Evolutionary conservation across 352 stramenopile species (phyloP), one percentile per base, ranked within the genome.

Genomic region (Phytopythium delawarense): DNA sequence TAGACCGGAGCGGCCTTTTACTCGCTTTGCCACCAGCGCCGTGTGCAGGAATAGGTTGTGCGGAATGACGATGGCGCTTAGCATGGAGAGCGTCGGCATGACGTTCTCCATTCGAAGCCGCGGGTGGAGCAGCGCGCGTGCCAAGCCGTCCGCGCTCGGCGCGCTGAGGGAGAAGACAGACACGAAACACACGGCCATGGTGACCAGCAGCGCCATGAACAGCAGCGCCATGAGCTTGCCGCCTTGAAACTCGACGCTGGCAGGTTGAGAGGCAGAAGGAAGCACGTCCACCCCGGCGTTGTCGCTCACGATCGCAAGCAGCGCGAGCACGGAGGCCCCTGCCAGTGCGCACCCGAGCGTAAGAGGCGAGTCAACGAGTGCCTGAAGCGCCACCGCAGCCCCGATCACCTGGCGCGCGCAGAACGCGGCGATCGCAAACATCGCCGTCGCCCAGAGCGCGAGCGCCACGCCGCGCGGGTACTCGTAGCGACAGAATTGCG

Each of bases 31-130:
- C 23, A 98, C 87, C 4, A 97, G 74, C 18, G 84, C 94, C 13
- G 90, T 97, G 66, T 98, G 94, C 25, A 98, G 74, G 60, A 97
- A 98, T 15, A 98, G 73, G 62, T 98, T 98, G 75, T 98, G 92
- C 0, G 95, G 95, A 91, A 98, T 98, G 70, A 98, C 95, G n/a
- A 97, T 90, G 11, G 87, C 72, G 37, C 90, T 88, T 1, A 98
- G 62, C 61, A 94, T 96, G 9, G 78, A 85, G 35, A 95, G 88
- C 28, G 75, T 83, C 61, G 78, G 65, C 61, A 79, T 78, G 60
- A 70, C 79, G 57, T 85, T 90, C 66, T 79, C 81, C 46, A 76
- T 67, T 61, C 78, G 69, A 61, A 93, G 69, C 4, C 68, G 63
- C n/a, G 87, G 86, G 32, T 81, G 74, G 0, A 85, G 45, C 56